Base-by-base conservation (phyloP, 352 stramenopile species). In the Pythium folliculosum region DNA sequence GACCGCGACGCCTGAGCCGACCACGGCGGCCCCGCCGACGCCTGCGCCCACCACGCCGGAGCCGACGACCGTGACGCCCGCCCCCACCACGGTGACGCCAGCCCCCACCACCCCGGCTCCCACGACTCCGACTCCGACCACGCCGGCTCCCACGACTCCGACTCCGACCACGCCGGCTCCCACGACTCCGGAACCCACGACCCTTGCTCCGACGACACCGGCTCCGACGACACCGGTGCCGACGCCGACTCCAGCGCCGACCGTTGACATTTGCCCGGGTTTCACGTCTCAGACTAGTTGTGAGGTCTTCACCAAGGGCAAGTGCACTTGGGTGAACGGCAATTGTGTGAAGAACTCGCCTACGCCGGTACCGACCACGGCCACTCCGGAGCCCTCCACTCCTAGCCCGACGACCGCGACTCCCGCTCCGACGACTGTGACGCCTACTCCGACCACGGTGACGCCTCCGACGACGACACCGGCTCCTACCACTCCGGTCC, bases 271-370 rank as follows among this genome's bases (percentile, higher is more conserved):
- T 23, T 80, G 73, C 57, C 51, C 56, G 19, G 67, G 71, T 37
- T 80, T 77, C 57, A 66, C 50, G 17, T 69, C 69, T n/a, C 53
- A 80, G 65, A 48, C 47, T 9, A 71, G 64, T 0, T 80, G 73
- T 48, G 68, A 77, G 59, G 74, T 65, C n/a, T 69, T 75, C 51
- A 60, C 67, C 4, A 53, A 63, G 12, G 73, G 69, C 25, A 65
- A 63, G 21, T 81, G 74, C 60, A 49, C 17, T 30, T 67, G 60
- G 54, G 35, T 35, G 17, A 44, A 69, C 21, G 10, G 6, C 5
- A 51, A 25, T n/a, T 65, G 75, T n/a, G 21, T 69, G 9, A 79
- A 75, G 53, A 58, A 53, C 37, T 43, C 37, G 3, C 37, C 37
- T 17, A 43, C 37, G 37, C 44, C 44, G 19, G 44, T 13, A 8